Conservation (phyloP, 805 yeast species). For the Sugiyamaella mastotermitis region DNA sequence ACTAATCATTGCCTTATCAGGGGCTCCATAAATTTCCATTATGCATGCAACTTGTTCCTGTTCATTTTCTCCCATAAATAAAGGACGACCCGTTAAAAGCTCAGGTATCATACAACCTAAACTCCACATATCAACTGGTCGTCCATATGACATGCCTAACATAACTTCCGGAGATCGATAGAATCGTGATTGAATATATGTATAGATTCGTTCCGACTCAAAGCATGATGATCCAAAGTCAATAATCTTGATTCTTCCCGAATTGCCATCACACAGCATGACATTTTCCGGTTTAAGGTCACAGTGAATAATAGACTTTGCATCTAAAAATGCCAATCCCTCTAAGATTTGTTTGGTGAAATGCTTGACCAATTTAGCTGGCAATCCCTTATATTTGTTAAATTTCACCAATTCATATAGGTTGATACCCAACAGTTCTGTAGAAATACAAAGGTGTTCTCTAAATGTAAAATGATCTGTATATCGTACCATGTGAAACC, state of each 20-base stretch:
- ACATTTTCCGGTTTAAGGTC: constrained; percentile 85
- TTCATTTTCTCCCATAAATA: constrained; percentile 93
- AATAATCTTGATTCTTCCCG: constrained; percentile 56
- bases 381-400: constrained; percentile 32
- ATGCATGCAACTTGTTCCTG: constrained; percentile 84
- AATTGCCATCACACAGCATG: constrained; percentile 44
- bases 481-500: constrained; percentile 44
- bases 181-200: constrained; percentile 93
- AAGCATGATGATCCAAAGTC: constrained; percentile 64
- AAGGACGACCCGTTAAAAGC: constrained; percentile 83
- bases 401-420: constrained; percentile 48
- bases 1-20: constrained; percentile 41
- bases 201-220: constrained; percentile 75
- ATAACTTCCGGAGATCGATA: constrained; percentile 95
- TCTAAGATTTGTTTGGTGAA: constrained; percentile 51
- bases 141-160: constrained; percentile 81
- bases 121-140: constrained; percentile 97
- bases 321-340: constrained; percentile 58
- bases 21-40: constrained; percentile 86
- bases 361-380: constrained; percentile 27
- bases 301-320: constrained; percentile 61
- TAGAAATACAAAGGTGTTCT: constrained; percentile 75
- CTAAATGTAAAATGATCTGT: constrained; percentile 70
- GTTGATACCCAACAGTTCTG: constrained; percentile 65
- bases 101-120: constrained; percentile 95